Conservation (phyloP, 2,329 filamentous ascomycete species). For the Apiospora phragmitis region DNA sequence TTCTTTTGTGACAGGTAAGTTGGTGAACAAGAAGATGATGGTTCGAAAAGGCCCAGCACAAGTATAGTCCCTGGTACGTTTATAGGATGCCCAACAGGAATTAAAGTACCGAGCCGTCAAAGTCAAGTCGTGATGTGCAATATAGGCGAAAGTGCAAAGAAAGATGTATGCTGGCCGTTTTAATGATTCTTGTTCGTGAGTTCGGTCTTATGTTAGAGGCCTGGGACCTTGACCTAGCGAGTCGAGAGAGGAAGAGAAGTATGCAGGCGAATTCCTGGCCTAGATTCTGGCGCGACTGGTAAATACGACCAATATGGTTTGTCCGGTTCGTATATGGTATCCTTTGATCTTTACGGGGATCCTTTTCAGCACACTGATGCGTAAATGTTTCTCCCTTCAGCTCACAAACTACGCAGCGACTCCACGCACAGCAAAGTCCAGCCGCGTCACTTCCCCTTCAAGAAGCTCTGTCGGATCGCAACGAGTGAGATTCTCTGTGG, state of each 20-base stretch:
- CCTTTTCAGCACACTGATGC: background rate
- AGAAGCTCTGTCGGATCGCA: conserved; percentile 3
- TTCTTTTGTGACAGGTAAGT: conserved; percentile 1
- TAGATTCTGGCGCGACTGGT: background rate
- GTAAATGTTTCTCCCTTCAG: background rate
- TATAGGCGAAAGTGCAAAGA: conserved; percentile 16
- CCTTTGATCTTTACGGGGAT: background rate
- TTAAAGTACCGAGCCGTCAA: conserved; percentile 21
- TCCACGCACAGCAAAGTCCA: conserved; percentile 4
- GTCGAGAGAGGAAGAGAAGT: background rate
- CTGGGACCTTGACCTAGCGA: background rate
- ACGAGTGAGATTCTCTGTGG: background rate
- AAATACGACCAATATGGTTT: conserved; percentile 1
- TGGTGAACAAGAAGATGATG: background rate
- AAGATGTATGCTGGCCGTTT: conserved; percentile 9
- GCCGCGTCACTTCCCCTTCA: conserved; percentile 1
- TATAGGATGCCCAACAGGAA: conserved; percentile 14
- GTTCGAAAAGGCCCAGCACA: background rate
- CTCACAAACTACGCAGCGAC: background rate
- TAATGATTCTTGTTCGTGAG: background rate
- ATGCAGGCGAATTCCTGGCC: background rate
- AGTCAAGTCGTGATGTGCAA: conserved; percentile 19
- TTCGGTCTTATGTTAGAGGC: background rate
- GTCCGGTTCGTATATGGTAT: background rate
- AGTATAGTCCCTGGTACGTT: conserved; percentile 4